Evolutionary conservation across 2,329 filamentous ascomycete species (phyloP).

Genomic region (Aureobasidium sp.): DNA sequence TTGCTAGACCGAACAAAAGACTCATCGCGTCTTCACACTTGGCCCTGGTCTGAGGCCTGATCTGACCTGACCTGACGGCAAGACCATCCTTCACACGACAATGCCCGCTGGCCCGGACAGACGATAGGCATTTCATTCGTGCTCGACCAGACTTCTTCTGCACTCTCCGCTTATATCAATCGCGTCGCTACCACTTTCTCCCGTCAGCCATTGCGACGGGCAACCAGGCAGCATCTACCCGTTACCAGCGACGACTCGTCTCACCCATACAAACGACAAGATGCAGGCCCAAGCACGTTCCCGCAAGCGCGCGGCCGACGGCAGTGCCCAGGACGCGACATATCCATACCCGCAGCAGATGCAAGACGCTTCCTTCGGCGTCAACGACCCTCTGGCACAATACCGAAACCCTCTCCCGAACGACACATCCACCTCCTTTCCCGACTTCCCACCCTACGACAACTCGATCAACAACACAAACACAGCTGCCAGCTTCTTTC

Average conservation of each 20-base stretch:
- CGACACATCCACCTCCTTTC: slow-evolving; percentile 27
- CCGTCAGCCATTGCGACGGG: neutral
- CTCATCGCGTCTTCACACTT: neutral
- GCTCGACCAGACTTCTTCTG: neutral
- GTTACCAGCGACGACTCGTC: neutral
- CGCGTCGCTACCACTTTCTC: slow-evolving; percentile 4
- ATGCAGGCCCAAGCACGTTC: slow-evolving; percentile 13
- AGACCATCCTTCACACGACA: neutral
- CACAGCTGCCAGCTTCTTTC: slow-evolving; percentile 27
- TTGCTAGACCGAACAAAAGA: slow-evolving; percentile 1
- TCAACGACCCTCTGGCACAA: slow-evolving; percentile 30
- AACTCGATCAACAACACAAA: slow-evolving; percentile 27
- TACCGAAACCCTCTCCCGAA: slow-evolving; percentile 41
- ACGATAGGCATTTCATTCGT: slow-evolving; percentile 1
- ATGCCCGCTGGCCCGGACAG: neutral
- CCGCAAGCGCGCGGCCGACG: slow-evolving; percentile 59
- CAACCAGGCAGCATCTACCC: neutral
- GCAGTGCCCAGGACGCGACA: slow-evolving; percentile 47
- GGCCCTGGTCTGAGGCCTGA: neutral
- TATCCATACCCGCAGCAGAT: slow-evolving; percentile 31
- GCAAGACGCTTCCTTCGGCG: slow-evolving; percentile 15
- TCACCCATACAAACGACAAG: slow-evolving; percentile 5
- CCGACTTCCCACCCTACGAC: slow-evolving; percentile 31
- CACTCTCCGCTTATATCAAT: neutral
- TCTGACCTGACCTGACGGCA: slow-evolving; percentile 1